Conservation (phyloP, 2,329 filamentous ascomycete genomes). For the Coniella lustricola region DNA sequence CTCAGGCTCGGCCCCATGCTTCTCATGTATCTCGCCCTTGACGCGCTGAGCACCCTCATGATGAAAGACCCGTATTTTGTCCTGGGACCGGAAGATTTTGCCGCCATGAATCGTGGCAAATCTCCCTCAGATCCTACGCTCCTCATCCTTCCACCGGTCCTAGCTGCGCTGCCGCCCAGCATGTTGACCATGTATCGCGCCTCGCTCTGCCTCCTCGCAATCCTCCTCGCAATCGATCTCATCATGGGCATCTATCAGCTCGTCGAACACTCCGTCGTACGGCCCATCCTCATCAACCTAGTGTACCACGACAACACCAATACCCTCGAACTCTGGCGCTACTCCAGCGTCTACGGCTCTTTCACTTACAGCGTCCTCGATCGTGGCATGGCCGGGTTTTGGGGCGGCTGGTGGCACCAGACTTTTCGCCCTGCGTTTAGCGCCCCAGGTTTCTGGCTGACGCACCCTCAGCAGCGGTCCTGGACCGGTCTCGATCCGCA, state of each 20-base stretch:
- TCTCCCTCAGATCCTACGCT: constrained; percentile 32
- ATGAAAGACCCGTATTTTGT: constrained; percentile 75
- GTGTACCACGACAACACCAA: constrained; percentile 14
- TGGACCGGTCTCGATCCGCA: constrained; percentile 22
- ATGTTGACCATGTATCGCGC: constrained; percentile 50
- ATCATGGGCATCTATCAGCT: constrained; percentile 56
- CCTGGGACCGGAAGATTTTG: constrained; percentile 33
- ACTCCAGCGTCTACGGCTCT: constrained; percentile 50
- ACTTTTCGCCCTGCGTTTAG: constrained; percentile 70
- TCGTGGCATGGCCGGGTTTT: constrained; percentile 70
- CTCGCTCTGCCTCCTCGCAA: constrained; percentile 44
- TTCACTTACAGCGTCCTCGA: constrained; percentile 48
- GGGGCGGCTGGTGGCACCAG: constrained; percentile 89
- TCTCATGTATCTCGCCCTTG: constrained; percentile 58
- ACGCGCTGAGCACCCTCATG: constrained; percentile 61
- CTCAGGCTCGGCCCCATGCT: constrained; percentile 39
- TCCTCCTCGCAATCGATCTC: constrained; percentile 54
- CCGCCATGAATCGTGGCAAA: constrained; percentile 25
- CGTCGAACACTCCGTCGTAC: constrained; percentile 41
- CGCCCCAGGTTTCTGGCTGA: constrained; percentile 47
- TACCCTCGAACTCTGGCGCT: constrained; percentile 44
- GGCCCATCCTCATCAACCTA: constrained; percentile 45
- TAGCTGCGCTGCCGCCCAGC: constrained; percentile 34
- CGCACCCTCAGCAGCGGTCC: constrained; percentile 23
- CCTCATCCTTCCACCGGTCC: constrained; percentile 38